Conservation (phyloP, 148 eudicot species). For the Drosera capensis region DNA sequence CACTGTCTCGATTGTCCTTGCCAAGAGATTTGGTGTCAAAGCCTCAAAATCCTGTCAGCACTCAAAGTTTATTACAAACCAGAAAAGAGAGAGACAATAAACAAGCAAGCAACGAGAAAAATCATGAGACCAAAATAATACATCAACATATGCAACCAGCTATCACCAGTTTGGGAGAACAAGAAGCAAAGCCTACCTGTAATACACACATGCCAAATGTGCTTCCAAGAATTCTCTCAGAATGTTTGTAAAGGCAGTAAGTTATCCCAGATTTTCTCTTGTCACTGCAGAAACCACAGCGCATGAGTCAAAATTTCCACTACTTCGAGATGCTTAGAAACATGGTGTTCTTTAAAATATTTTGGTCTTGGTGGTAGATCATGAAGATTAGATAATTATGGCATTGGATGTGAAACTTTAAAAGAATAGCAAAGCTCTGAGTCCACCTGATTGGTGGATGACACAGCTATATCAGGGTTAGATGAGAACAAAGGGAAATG, state of each 20-base stretch:
- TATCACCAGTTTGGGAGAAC: no score
- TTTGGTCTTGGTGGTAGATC: no score
- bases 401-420: no score
- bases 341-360: no score
- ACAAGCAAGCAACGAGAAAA: constrained; percentile 5
- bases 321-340: not conserved
- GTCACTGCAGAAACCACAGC: constrained; percentile 33
- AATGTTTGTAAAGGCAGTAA: constrained; percentile 73
- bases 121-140: not conserved
- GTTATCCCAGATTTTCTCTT: constrained; percentile 76
- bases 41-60: constrained; percentile 79
- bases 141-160: no score
- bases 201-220: constrained; percentile 96
- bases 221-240: constrained; percentile 85
- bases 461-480: no score
- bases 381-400: no score
- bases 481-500: no score
- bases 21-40: constrained; percentile 87
- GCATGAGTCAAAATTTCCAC: not conserved
- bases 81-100: constrained; percentile 3
- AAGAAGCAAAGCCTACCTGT: constrained; percentile 37
- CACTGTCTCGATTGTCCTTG: constrained; percentile 94
- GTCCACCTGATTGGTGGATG: no score
- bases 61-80: no score
- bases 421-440: no score